Evolutionary conservation across 2,329 filamentous ascomycete genomes (phyloP), one percentile per base, ranked within the genome.

Genomic region (Fusarium sp.): DNA sequence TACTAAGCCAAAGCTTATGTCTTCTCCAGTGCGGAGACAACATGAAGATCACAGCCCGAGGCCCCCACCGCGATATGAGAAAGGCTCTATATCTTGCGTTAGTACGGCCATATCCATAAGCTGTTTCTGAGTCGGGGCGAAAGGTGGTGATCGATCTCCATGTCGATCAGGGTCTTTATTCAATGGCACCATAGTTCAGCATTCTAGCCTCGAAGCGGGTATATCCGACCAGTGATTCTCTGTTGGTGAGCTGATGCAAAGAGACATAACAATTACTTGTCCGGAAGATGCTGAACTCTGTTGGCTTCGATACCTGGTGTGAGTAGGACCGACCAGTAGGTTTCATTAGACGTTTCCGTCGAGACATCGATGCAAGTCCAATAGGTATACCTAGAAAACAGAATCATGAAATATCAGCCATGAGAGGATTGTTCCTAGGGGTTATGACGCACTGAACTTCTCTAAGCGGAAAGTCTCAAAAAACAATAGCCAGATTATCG

Each of bases 151-250:
- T 38, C 39, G 42, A 61, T 56, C 52, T 34, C 42, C 41, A 57
- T 62, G 73, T 57, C 66, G 72, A 75, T 75, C 73, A 75, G 73
- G 73, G 73, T 73, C 69, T 52, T 67, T 55, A 26, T 47, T 45
- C 58, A 55, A 42, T 50, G 56, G 28, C 65, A 55, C 41, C 15
- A 39, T 54, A 41, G 42, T 42, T 48, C 39, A 45, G 28, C 11
- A 52, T 26, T 55, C 60, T 55, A 34, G 50, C 38, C 45, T n/a
- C 20, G 32, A 70, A 28, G 30, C 39, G 55, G 50, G n/a, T 32
- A 73, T 57, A 63, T 65, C 47, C 50, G 24, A 30, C 34, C 22
- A 69, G 26, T n/a, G n/a, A 54, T 50, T 50, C 41, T 56, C 34
- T 57, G 52, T 54, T 50, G 44, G 54, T 63, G 54, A 45, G 47